A percentile compares a stretch with the other conserved stretches of the same genome.
phyloP scores from a whole-genome alignment of 179 eudicot genomes.

The Nepenthes alata region DNA sequence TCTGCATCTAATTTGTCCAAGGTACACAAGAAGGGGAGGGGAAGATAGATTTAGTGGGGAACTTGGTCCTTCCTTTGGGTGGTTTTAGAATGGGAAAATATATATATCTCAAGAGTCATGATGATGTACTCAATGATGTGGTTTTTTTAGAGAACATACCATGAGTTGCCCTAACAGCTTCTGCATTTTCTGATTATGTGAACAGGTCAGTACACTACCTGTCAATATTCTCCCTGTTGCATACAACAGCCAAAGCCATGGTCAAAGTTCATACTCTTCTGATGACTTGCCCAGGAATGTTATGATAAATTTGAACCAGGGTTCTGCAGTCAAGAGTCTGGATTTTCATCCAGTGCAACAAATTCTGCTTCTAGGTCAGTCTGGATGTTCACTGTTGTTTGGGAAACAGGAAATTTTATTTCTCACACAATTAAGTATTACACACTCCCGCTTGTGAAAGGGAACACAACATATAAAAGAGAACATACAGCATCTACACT shows the following conservation, averaged over 20 bases:
- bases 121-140: too few relatives aligned
- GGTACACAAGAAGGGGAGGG: too few relatives aligned
- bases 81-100: too few relatives aligned
- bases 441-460: too few relatives aligned
- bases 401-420: too few relatives aligned
- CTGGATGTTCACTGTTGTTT: neutral
- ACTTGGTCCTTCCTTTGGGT: too few relatives aligned
- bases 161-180: slow-evolving; percentile 5
- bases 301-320: slow-evolving; percentile 53
- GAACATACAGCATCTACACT: too few relatives aligned
- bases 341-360: slow-evolving; percentile 82
- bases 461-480: too few relatives aligned
- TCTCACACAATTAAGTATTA: too few relatives aligned
- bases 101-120: too few relatives aligned
- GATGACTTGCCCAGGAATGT: slow-evolving; percentile 68
- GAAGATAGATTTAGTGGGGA: too few relatives aligned
- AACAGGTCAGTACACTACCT: slow-evolving; percentile 57
- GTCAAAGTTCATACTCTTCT: slow-evolving; percentile 61
- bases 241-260: slow-evolving; percentile 54
- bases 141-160: neutral
- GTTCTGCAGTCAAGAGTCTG: slow-evolving; percentile 69
- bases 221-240: slow-evolving; percentile 66
- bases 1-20: too few relatives aligned
- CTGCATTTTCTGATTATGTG: slow-evolving; percentile 1
- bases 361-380: slow-evolving; percentile 63